Conservation (phyloP, 1,284 basidiomycete species). For the Ceratorhiza oryzae-sativae region DNA sequence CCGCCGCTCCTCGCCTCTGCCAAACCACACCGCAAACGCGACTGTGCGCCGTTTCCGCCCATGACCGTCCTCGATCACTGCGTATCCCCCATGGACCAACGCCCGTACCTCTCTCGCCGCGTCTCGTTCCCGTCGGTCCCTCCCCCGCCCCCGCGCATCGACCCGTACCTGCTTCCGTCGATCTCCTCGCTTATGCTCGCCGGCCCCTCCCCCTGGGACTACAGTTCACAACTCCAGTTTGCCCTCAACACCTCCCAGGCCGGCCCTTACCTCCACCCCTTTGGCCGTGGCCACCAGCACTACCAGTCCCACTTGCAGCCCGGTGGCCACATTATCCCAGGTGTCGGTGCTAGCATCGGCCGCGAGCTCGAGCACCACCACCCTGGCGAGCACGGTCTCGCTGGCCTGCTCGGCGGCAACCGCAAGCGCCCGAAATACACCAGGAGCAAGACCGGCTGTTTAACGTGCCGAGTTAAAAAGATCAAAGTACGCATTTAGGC, state of each 20-base stretch:
- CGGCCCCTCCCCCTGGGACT: conserved; percentile 31
- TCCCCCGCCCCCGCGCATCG: conserved; percentile 32
- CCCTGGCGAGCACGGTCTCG: conserved; percentile 36
- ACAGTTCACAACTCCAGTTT: conserved; percentile 35
- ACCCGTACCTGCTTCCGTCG: conserved; percentile 37
- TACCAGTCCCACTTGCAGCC: conserved; percentile 35
- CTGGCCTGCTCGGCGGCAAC: conserved; percentile 35
- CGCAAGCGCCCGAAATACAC: conserved; percentile 86
- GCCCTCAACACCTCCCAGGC: conserved; percentile 31
- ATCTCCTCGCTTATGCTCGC: conserved; percentile 37
- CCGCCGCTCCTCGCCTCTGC: conserved; percentile 8
- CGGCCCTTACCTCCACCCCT: conserved; percentile 32
- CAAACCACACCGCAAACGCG: conserved; percentile 25
- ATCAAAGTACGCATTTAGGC: conserved; percentile 68
- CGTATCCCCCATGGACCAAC: conserved; percentile 12
- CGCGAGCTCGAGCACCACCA: conserved; percentile 37
- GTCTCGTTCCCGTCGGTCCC: conserved; percentile 31
- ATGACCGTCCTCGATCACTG: conserved; percentile 37
- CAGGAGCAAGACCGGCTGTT: conserved; percentile 82
- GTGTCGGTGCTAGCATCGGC: conserved; percentile 27
- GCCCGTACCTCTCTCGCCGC: conserved; percentile 32
- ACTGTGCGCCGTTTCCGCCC: conserved; percentile 31
- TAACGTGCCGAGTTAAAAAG: conserved; percentile 85
- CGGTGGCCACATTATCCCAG: conserved; percentile 33
- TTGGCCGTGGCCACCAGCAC: conserved; percentile 33